phyloP scores from a whole-genome alignment of 176 grass and related monocot genomes.

The Dendrocalamus sinicus region DNA sequence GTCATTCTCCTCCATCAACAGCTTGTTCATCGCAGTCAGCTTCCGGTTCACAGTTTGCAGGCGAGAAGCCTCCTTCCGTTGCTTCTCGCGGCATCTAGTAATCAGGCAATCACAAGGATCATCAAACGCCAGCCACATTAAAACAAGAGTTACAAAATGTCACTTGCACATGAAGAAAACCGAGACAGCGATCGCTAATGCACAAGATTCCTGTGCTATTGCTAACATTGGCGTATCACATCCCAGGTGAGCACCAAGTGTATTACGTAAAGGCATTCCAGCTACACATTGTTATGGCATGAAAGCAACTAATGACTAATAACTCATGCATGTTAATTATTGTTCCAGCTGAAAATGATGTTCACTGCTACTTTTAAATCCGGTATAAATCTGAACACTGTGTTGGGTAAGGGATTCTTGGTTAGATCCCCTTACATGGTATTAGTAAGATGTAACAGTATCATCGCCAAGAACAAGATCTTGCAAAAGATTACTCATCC shows the following conservation, averaged over 20 bases:
- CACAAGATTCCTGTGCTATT: not conserved
- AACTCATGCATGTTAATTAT: not conserved
- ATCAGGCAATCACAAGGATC: conserved; percentile 20
- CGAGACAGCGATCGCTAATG: not conserved
- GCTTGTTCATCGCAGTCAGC: conserved; percentile 96
- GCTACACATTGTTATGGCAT: conserved; percentile 15
- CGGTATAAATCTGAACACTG: conserved; percentile 41
- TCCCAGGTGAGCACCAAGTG: conserved; percentile 35
- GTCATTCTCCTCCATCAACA: conserved; percentile 99
- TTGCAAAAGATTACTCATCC: not conserved
- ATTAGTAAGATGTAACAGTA: not conserved
- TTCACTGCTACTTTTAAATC: conserved; percentile 15
- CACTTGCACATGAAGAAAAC: conserved; percentile 39
- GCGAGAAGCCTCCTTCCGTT: conserved; percentile 91
- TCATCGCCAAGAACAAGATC: not conserved
- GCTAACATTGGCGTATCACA: conserved; percentile 18
- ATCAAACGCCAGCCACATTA: not conserved
- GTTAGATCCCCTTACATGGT: conserved; percentile 22
- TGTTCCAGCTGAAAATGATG: conserved; percentile 45
- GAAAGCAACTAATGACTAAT: conserved; percentile 34
- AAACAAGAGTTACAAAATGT: conserved; percentile 32
- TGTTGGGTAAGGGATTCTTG: conserved; percentile 17
- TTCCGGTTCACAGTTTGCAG: conserved; percentile 95
- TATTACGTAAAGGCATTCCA: conserved; percentile 32
- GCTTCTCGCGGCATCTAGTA: conserved; percentile 92